Evolutionary conservation across 805 yeast genomes (phyloP).

Genomic region (Yarrowia osloensis): DNA sequence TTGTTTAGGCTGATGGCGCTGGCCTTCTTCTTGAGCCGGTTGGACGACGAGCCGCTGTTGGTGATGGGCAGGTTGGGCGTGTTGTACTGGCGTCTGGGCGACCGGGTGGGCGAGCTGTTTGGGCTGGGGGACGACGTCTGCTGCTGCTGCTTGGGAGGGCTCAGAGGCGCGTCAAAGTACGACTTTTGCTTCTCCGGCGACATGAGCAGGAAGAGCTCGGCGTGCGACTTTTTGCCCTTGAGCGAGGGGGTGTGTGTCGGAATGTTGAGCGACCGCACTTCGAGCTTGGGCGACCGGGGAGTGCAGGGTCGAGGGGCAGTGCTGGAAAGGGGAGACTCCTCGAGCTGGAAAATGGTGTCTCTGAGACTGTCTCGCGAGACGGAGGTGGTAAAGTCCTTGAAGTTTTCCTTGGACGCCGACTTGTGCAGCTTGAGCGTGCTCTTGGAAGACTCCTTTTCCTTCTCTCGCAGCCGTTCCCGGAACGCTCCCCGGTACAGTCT

Average conservation of each 20-base stretch:
- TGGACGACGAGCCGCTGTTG: constrained; percentile 6
- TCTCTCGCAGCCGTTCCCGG: constrained; percentile 21
- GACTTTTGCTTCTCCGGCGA: constrained; percentile 24
- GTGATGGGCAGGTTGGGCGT: constrained; percentile 26
- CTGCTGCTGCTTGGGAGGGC: constrained; percentile 30
- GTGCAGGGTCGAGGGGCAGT: not conserved
- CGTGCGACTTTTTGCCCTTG: constrained; percentile 19
- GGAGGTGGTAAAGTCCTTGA: not conserved
- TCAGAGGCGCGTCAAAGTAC: constrained; percentile 17
- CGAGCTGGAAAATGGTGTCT: constrained; percentile 12
- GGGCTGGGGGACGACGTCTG: constrained; percentile 5
- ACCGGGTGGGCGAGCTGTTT: not conserved
- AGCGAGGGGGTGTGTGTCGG: constrained; percentile 18
- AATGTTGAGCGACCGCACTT: constrained; percentile 13
- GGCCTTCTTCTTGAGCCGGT: constrained; percentile 21
- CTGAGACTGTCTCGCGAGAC: not conserved
- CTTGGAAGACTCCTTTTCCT: not conserved
- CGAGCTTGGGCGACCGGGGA: constrained; percentile 9
- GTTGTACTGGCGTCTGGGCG: constrained; percentile 23
- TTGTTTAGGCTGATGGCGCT: not conserved
- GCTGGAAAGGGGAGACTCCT: not conserved
- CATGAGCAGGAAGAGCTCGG: constrained; percentile 28
- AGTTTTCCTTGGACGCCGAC: constrained; percentile 7
- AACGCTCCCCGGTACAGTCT: constrained; percentile 58
- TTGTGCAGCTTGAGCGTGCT: constrained; percentile 4